A percentile compares a stretch with the other conserved stretches of the same genome.
These are phyloP conservation scores for Amaranthus palmeri DNA, from an alignment of 148 eudicot genomes.

Conservation along the genomic window DNA sequence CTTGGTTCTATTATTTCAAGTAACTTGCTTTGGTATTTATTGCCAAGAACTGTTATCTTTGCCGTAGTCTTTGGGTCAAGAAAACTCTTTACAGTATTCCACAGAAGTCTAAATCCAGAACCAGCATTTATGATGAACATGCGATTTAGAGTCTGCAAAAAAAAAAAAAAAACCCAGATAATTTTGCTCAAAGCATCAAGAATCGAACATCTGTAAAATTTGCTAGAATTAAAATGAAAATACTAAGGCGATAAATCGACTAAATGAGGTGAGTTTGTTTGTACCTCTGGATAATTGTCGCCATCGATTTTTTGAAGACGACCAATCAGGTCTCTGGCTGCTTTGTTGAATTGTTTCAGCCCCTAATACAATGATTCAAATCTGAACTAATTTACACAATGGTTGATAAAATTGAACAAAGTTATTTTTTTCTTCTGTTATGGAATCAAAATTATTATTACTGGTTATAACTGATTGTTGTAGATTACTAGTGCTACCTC, in stretches of 20 bases:
- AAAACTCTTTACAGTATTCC: conserved; percentile 86
- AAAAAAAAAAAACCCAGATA: conserved; percentile 14
- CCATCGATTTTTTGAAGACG: conserved; percentile 94
- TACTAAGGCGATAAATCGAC: background rate
- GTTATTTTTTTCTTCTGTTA: background rate
- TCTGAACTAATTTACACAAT: conserved; percentile 5
- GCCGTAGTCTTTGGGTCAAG: conserved; percentile 93
- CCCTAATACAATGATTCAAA: conserved; percentile 47
- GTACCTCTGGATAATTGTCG: conserved; percentile 95
- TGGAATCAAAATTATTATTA: too few species aligned
- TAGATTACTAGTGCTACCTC: too few species aligned
- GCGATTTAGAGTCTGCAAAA: conserved; percentile 73
- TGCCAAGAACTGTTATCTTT: conserved; percentile 79
- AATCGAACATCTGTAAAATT: background rate
- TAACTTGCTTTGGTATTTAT: conserved; percentile 88
- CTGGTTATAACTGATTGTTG: too few species aligned
- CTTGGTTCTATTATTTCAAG: conserved; percentile 86
- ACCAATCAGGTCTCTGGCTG: conserved; percentile 73
- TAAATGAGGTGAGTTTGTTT: background rate
- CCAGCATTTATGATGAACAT: conserved; percentile 99
- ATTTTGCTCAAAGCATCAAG: conserved; percentile 5
- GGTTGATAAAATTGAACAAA: background rate
- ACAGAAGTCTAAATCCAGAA: conserved; percentile 83
- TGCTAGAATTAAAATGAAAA: background rate
- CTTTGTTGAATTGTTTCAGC: conserved; percentile 74